Evolutionary conservation across 2,329 filamentous ascomycete species (phyloP).

Genomic region (Clonostachys byssicola): DNA sequence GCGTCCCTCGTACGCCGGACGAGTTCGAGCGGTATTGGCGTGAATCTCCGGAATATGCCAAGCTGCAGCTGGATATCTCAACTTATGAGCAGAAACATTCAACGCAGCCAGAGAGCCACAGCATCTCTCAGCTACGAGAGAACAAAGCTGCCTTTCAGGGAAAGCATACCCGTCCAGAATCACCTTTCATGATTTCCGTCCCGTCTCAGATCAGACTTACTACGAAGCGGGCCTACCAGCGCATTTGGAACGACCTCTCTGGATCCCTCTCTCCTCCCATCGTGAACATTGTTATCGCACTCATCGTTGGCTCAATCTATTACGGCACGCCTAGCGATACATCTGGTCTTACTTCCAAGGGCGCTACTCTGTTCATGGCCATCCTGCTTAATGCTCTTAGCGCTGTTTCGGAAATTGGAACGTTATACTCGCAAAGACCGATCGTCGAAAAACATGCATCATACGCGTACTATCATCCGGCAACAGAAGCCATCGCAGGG

Average conservation of each 20-base stretch:
- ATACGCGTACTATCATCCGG: conserved; percentile 47
- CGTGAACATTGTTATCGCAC: conserved; percentile 48
- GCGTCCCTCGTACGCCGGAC: conserved; percentile 63
- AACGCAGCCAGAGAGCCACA: conserved; percentile 12
- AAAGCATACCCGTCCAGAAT: conserved; percentile 47
- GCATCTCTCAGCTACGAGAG: conserved; percentile 35
- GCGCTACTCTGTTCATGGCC: conserved; percentile 56
- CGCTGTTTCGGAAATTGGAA: conserved; percentile 50
- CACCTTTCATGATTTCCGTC: conserved; percentile 52
- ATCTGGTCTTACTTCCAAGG: conserved; percentile 46
- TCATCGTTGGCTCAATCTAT: conserved; percentile 60
- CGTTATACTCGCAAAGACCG: conserved; percentile 35
- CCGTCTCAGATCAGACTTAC: conserved; percentile 48
- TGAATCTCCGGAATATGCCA: conserved; percentile 35
- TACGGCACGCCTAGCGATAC: conserved; percentile 46
- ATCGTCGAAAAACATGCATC: conserved; percentile 45
- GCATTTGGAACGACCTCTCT: conserved; percentile 46
- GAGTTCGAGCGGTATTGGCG: conserved; percentile 56
- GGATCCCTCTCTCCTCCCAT: conserved; percentile 39
- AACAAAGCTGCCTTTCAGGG: conserved; percentile 46
- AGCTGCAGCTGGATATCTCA: conserved; percentile 41
- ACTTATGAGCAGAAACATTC: conserved; percentile 37
- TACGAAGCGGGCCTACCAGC: conserved; percentile 44
- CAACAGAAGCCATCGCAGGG: conserved; percentile 48
- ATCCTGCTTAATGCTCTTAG: conserved; percentile 55